Base-by-base conservation (phyloP, 192 early-diverging fungal genomes). In the Thoreauomyces humboldtii region DNA sequence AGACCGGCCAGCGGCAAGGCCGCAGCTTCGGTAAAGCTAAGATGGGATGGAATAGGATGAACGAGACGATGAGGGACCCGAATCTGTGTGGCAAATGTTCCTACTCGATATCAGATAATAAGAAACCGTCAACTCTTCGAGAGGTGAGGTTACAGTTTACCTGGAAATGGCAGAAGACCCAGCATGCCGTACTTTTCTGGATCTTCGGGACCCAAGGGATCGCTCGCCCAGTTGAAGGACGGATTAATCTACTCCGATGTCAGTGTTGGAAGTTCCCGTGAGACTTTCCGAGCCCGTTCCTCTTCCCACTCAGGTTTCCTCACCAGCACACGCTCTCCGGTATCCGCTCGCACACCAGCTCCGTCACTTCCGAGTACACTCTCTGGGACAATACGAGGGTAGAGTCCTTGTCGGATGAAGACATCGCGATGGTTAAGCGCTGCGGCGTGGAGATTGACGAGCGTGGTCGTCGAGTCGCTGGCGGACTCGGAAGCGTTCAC, bases 1-100 rank as follows among this genome's bases (percentile, higher is more conserved):
- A 77, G 33, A 11, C 75, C 89, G 21, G 88, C 89, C 5, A 91
- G 67, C 4, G 89, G 87, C 19, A 91, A 52, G 47, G 89, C 87
- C 7, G 88, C 86, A 1, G 80, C 87, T 63, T 91, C 81, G 14
- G 61, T 71, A 32, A 71, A 70, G 19, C 84, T 73, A 38, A 91
- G 70, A 54, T 88, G 87, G 5, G 59, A 63, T 9, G 88, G 89
- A 2, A 73, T 76, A 22, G 69, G 66, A 37, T 80, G 71, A 4
- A 88, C 63, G 14, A 84, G 72, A 0, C 69, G 54, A 7, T 67
- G 45, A n/a, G 66, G 59, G 7, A 87, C 75, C 7, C 63, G 60
- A 48, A 78, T 80, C 45, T 77, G 76, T 59, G 87, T 80, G 15
- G 84, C 70, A 31, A 88, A 77, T 7, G 86, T 81, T 24, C 87